These are phyloP conservation scores for Viola odorata DNA, from an alignment of 345 rosid species.

Conservation along the genomic window DNA sequence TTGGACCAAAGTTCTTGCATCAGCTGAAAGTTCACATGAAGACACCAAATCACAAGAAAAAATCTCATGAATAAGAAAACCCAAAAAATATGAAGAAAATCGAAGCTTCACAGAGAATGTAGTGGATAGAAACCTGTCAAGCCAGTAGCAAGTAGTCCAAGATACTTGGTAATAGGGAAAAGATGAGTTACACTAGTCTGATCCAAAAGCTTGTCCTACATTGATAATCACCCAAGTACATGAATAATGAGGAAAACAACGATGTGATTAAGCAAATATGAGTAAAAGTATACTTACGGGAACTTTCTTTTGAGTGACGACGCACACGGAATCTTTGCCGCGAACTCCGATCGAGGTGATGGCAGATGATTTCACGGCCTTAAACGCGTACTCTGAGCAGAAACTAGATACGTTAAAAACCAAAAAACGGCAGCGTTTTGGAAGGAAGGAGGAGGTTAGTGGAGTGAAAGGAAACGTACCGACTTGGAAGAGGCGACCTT, in stretches of 20 bases:
- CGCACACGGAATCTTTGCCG: slow-evolving; percentile 92
- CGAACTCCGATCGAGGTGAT: slow-evolving; percentile 94
- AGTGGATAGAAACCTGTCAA: slow-evolving; percentile 58
- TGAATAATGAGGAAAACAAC: background rate
- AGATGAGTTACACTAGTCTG: slow-evolving; percentile 90
- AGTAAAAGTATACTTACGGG: slow-evolving; percentile 52
- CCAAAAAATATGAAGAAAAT: too few species aligned
- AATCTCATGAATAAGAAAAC: too few species aligned
- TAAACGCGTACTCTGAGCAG: slow-evolving; percentile 77
- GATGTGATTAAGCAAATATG: slow-evolving; percentile 8
- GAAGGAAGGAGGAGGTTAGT: background rate
- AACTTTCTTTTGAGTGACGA: slow-evolving; percentile 98
- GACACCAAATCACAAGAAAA: too few species aligned
- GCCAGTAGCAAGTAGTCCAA: slow-evolving; percentile 94
- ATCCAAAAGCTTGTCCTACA: slow-evolving; percentile 98
- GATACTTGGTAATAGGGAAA: slow-evolving; percentile 82
- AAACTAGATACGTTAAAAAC: background rate
- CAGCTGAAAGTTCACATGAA: slow-evolving; percentile 48
- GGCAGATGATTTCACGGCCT: slow-evolving; percentile 95
- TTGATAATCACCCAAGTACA: background rate
- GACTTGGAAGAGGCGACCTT: slow-evolving; percentile 90
- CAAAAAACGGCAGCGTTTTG: background rate
- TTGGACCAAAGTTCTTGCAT: slow-evolving; percentile 94
- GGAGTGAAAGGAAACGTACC: slow-evolving; percentile 25
- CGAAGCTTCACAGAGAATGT: background rate